phyloP scores from a whole-genome alignment of 139 green algal genomes.

The Tetraselmis striata region DNA sequence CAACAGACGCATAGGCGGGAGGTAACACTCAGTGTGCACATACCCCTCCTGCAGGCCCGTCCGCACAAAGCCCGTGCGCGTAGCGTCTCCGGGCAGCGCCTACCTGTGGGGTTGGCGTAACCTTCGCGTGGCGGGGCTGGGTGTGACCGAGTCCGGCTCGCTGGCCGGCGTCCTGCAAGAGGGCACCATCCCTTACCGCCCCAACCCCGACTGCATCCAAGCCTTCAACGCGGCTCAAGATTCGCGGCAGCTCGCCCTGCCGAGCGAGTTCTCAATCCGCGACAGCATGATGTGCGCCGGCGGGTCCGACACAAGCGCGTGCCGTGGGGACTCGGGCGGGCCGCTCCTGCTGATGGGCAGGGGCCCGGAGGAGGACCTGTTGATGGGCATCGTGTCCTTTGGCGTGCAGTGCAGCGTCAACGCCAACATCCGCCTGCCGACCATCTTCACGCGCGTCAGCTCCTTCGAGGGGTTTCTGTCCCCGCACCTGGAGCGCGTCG shows the following conservation, averaged over 20 bases:
- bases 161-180: neutral
- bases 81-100: neutral
- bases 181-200: neutral
- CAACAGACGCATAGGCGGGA: too few relatives aligned
- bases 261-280: neutral
- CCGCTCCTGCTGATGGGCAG: neutral
- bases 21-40: too few relatives aligned
- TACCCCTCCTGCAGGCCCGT: neutral
- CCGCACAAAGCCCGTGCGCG: neutral
- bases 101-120: neutral
- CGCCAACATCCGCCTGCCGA: neutral
- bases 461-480: neutral
- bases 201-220: neutral
- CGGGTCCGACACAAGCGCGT: neutral
- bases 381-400: neutral
- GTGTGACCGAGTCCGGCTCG: neutral
- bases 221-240: neutral
- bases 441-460: neutral
- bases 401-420: neutral
- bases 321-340: neutral
- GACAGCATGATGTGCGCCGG: neutral
- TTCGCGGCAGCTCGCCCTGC: neutral
- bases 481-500: neutral
- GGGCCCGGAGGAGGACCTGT: neutral
- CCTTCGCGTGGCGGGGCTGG: neutral